These are phyloP conservation scores for Tinospora cordifolia DNA, from an alignment of 164 flowering plant species.

Conservation along the genomic window DNA sequence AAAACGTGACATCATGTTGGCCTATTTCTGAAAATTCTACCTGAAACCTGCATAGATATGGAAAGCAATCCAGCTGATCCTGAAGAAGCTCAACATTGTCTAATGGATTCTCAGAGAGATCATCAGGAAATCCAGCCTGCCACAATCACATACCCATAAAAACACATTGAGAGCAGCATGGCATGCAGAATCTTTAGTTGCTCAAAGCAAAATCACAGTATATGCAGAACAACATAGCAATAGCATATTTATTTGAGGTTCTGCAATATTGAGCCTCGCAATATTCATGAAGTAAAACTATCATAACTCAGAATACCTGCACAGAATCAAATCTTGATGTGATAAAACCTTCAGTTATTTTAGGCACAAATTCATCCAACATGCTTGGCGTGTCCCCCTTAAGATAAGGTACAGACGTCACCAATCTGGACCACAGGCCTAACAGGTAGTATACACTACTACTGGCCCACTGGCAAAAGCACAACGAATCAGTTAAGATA, in stretches of 20 bases:
- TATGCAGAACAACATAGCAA: background rate
- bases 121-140: slow-evolving; percentile 78
- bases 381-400: slow-evolving; percentile 89
- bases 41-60: slow-evolving; percentile 89
- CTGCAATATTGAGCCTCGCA: background rate
- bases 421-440: slow-evolving; percentile 96
- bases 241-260: background rate
- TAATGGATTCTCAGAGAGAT: slow-evolving; percentile 76
- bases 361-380: slow-evolving; percentile 94
- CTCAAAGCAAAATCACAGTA: background rate
- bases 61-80: slow-evolving; percentile 90
- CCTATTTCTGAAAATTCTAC: slow-evolving; percentile 20
- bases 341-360: slow-evolving; percentile 87
- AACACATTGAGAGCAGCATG: background rate
- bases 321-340: slow-evolving; percentile 92
- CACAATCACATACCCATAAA: slow-evolving; percentile 12
- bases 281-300: slow-evolving; percentile 1
- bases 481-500: slow-evolving; percentile 6
- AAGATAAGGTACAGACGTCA: slow-evolving; percentile 87
- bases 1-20: background rate
- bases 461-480: slow-evolving; percentile 85
- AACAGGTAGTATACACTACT: slow-evolving; percentile 93
- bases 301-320: slow-evolving; percentile 41
- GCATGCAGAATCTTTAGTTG: background rate
- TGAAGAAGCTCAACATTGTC: slow-evolving; percentile 96